phyloP scores from a whole-genome alignment of 345 rosid genomes.

The Pugionium cornutum region DNA sequence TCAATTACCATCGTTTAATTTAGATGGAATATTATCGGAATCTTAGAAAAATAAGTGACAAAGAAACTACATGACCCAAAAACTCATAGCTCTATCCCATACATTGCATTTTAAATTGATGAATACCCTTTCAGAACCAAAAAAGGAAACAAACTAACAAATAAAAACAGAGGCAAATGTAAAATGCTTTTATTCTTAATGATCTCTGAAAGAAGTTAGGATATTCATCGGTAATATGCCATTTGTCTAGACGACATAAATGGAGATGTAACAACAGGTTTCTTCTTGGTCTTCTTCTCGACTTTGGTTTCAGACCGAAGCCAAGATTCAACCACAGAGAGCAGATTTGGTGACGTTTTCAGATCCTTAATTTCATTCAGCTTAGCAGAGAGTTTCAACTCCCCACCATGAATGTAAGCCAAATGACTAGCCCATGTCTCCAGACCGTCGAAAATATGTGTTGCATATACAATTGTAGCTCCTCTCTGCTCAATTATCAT shows the following conservation, averaged over 20 bases:
- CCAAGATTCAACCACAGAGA: slow-evolving; percentile 87
- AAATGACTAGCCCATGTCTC: slow-evolving; percentile 97
- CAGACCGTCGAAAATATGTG: slow-evolving; percentile 90
- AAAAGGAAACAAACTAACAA: neutral
- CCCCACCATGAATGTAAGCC: slow-evolving; percentile 84
- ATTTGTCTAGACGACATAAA: slow-evolving; percentile 81
- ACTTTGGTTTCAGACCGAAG: slow-evolving; percentile 73
- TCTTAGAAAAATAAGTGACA: no score
- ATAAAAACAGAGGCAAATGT: slow-evolving; percentile 6
- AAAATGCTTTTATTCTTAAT: slow-evolving; percentile 18
- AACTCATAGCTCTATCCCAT: no score
- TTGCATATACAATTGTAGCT: slow-evolving; percentile 91
- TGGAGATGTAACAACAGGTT: slow-evolving; percentile 49
- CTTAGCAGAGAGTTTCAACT: slow-evolving; percentile 61
- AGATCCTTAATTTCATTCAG: slow-evolving; percentile 59
- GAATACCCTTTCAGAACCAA: neutral
- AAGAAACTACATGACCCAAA: no score
- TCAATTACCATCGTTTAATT: no score
- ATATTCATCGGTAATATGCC: slow-evolving; percentile 83
- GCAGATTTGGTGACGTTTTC: slow-evolving; percentile 67
- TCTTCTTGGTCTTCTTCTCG: slow-evolving; percentile 56
- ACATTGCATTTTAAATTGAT: no score
- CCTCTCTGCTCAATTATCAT: slow-evolving; percentile 54
- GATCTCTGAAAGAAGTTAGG: slow-evolving; percentile 7
- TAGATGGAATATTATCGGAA: no score